phyloP scores from a whole-genome alignment of 176 grass and related monocot species.

The Phoenix dactylifera region DNA sequence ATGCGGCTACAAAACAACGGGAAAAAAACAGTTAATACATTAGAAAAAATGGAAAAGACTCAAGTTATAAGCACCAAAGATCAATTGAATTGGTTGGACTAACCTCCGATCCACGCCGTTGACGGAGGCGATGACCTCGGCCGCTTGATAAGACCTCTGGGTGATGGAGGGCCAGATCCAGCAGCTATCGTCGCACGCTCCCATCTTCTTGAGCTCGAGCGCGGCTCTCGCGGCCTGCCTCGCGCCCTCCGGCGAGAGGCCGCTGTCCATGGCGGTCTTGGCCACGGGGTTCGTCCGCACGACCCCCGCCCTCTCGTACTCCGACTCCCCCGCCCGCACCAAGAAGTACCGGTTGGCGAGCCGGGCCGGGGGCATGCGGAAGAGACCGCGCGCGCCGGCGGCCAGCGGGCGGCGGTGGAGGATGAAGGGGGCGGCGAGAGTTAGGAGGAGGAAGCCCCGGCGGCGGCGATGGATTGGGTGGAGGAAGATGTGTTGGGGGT shows the following conservation, averaged over 20 bases:
- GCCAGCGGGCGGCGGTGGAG: conserved; percentile 17
- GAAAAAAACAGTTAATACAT: background rate
- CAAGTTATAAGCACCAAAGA: no score
- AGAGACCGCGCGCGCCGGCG: conserved; percentile 61
- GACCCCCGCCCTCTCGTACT: conserved; percentile 64
- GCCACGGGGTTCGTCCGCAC: conserved; percentile 74
- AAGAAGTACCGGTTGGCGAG: conserved; percentile 86
- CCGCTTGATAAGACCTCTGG: conserved; percentile 83
- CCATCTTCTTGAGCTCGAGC: conserved; percentile 63
- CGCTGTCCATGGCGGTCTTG: conserved; percentile 88
- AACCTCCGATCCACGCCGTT: conserved; percentile 64
- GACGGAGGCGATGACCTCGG: conserved; percentile 78
- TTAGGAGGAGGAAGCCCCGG: conserved; percentile 27
- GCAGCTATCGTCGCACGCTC: conserved; percentile 83
- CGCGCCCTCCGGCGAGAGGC: conserved; percentile 62
- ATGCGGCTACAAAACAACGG: conserved; percentile 44
- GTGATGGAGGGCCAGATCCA: conserved; percentile 98
- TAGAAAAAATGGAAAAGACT: no score
- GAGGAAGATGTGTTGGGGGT: conserved; percentile 9
- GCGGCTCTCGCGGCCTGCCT: conserved; percentile 62
- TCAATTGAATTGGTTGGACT: background rate
- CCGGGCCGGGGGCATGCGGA: conserved; percentile 73
- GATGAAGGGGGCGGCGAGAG: conserved; percentile 18
- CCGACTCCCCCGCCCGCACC: conserved; percentile 76
- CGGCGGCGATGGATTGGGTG: conserved; percentile 18